These are phyloP conservation scores for Amborella trichopoda DNA, from an alignment of 164 flowering plant species.

Conservation along the genomic window DNA sequence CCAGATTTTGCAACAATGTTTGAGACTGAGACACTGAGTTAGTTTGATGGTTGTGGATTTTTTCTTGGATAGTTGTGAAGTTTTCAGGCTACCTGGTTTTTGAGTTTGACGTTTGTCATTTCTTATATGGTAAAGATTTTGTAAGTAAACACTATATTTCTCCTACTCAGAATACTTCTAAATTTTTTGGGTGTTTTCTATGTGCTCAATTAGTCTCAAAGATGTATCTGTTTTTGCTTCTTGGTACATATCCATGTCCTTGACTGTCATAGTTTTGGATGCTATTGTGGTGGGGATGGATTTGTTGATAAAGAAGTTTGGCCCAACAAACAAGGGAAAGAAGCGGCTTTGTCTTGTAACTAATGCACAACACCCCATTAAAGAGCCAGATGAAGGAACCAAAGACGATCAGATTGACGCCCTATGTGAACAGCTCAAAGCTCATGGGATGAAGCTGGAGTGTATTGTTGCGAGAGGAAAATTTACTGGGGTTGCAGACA, in stretches of 20 bases:
- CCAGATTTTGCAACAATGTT: too few relatives aligned
- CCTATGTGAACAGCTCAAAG: conserved; percentile 58
- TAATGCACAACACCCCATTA: conserved; percentile 48
- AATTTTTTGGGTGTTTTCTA: background rate
- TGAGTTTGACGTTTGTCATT: too few relatives aligned
- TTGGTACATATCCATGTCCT: too few relatives aligned
- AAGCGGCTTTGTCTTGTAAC: conserved; percentile 88
- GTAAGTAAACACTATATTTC: too few relatives aligned
- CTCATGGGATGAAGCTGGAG: conserved; percentile 74
- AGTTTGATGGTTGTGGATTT: background rate
- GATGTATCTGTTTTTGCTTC: too few relatives aligned
- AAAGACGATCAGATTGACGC: conserved; percentile 81
- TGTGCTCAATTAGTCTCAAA: background rate
- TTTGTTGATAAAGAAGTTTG: conserved; percentile 83
- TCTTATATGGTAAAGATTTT: too few relatives aligned
- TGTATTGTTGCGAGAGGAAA: conserved; percentile 52
- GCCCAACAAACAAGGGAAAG: conserved; percentile 73
- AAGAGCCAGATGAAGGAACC: conserved; percentile 77
- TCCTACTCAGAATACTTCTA: too few relatives aligned
- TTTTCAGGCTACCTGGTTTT: too few relatives aligned
- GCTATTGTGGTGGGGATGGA: conserved; percentile 95
- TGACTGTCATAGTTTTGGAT: conserved; percentile 75
- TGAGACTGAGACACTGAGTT: background rate
- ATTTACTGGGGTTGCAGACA: conserved; percentile 21
- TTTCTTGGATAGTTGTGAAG: too few relatives aligned